phyloP scores from a whole-genome alignment of 2,329 filamentous ascomycete species.

The Pestalotiopsis sp. region DNA sequence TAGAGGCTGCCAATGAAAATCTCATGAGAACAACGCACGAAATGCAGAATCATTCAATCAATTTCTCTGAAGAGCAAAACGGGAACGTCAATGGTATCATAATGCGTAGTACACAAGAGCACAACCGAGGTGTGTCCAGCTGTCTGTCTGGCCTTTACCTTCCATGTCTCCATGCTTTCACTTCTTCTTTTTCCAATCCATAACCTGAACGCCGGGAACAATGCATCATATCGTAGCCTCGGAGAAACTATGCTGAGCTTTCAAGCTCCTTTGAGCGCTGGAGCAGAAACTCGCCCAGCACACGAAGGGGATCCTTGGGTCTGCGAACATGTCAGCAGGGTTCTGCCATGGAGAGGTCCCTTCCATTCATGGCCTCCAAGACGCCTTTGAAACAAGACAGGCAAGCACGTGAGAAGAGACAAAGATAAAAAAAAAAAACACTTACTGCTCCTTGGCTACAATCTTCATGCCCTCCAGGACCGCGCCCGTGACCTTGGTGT shows the following conservation, averaged over 20 bases:
- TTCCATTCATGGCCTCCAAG: not conserved
- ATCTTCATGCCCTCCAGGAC: slow-evolving; percentile 77
- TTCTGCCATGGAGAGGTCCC: not conserved
- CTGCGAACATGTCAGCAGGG: slow-evolving; percentile 37
- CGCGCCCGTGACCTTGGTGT: slow-evolving; percentile 69
- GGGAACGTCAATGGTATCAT: slow-evolving; percentile 17
- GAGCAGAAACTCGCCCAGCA: slow-evolving; percentile 72
- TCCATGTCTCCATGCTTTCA: not conserved
- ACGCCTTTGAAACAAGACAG: too few species aligned
- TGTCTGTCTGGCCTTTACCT: not conserved
- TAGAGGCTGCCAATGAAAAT: slow-evolving; percentile 18
- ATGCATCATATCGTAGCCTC: slow-evolving; percentile 1
- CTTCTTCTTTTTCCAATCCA: slow-evolving; percentile 6
- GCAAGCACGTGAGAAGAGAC: not conserved
- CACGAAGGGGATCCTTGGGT: slow-evolving; percentile 69
- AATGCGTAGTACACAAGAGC: not conserved
- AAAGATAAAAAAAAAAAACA: slow-evolving; percentile 22
- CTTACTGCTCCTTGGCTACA: slow-evolving; percentile 72
- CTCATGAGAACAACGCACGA: slow-evolving; percentile 12
- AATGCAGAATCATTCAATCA: slow-evolving; percentile 2
- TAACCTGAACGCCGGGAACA: slow-evolving; percentile 9
- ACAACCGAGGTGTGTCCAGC: not conserved
- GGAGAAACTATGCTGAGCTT: slow-evolving; percentile 19
- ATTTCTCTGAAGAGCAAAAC: slow-evolving; percentile 1
- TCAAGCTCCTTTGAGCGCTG: slow-evolving; percentile 70